These are phyloP conservation scores for Phytopythium delawarense DNA, from an alignment of 352 stramenopile species.

Conservation along the genomic window DNA sequence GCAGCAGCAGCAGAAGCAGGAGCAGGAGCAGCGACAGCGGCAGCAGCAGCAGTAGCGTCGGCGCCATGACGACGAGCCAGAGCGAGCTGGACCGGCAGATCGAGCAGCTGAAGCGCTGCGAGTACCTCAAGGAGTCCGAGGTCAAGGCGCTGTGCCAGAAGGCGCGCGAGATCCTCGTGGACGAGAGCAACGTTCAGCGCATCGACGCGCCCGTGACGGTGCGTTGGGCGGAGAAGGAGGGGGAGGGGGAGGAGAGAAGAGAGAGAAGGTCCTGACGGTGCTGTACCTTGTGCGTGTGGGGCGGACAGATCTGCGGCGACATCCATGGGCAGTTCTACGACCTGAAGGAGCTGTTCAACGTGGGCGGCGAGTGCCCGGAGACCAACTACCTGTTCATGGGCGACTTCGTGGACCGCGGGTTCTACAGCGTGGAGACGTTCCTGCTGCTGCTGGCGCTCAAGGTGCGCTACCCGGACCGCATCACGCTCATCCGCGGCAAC, in stretches of 20 bases:
- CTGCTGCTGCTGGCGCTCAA: slow-evolving; percentile 79
- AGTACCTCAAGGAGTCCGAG: slow-evolving; percentile 98
- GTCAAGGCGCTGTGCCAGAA: slow-evolving; percentile 98
- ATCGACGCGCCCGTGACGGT: slow-evolving; percentile 99
- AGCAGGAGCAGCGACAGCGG: slow-evolving; percentile 11
- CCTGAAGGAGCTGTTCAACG: slow-evolving; percentile 95
- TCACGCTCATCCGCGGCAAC: slow-evolving; percentile 82
- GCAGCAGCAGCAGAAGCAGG: not conserved
- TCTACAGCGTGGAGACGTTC: slow-evolving; percentile 95
- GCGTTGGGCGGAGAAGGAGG: slow-evolving; percentile 18
- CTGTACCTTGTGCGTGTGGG: slow-evolving; percentile 6
- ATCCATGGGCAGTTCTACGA: slow-evolving; percentile 98
- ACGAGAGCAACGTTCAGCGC: slow-evolving; percentile 99
- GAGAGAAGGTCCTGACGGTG: not conserved
- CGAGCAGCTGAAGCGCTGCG: slow-evolving; percentile 92
- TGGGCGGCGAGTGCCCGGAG: slow-evolving; percentile 88
- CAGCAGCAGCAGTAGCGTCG: not conserved
- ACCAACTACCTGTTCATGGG: slow-evolving; percentile 78
- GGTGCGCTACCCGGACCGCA: slow-evolving; percentile 81
- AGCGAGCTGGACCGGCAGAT: slow-evolving; percentile 87
- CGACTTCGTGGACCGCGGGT: slow-evolving; percentile 88
- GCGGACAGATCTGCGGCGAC: slow-evolving; percentile 95
- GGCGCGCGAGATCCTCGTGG: slow-evolving; percentile 97
- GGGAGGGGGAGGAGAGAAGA: no score
- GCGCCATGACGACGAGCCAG: slow-evolving; percentile 71